Percentiles rank a stretch among this genome's conserved stretches.
phyloP scores from a whole-genome alignment of 2,329 filamentous ascomycete species.

The Zarea fungicola region DNA sequence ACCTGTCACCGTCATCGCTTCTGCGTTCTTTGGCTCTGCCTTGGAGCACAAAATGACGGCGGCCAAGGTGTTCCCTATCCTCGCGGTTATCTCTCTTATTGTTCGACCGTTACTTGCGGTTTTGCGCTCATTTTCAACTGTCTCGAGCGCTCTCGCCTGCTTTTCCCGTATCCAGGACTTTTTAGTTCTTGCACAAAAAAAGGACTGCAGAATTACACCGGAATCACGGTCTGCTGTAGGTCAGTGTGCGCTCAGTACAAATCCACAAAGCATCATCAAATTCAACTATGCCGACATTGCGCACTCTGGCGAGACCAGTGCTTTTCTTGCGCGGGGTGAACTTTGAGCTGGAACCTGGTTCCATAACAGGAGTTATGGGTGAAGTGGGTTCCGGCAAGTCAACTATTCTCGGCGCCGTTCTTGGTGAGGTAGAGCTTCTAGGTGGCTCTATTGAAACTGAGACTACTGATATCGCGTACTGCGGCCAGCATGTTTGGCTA shows the following conservation, averaged over 20 bases:
- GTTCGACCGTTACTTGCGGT: not conserved
- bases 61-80: not conserved
- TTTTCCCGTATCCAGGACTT: not conserved
- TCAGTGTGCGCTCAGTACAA: not conserved
- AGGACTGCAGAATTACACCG: not conserved
- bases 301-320: accelerated
- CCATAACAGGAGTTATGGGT: not conserved
- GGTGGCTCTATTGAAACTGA: not conserved
- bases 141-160: not conserved
- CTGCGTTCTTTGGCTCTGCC: not conserved
- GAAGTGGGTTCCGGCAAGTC: not conserved
- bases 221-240: not conserved
- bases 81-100: not conserved
- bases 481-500: not conserved
- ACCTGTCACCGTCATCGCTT: not conserved
- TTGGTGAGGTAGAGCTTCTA: not conserved
- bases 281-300: not conserved
- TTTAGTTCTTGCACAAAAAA: not conserved
- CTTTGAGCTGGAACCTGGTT: not conserved
- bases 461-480: not conserved
- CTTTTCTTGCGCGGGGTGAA: not conserved
- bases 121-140: not conserved
- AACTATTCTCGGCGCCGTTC: not conserved
- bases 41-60: not conserved
- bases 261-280: not conserved